Conservation (phyloP, 441 rosid genomes). For the Daphne laureola region DNA sequence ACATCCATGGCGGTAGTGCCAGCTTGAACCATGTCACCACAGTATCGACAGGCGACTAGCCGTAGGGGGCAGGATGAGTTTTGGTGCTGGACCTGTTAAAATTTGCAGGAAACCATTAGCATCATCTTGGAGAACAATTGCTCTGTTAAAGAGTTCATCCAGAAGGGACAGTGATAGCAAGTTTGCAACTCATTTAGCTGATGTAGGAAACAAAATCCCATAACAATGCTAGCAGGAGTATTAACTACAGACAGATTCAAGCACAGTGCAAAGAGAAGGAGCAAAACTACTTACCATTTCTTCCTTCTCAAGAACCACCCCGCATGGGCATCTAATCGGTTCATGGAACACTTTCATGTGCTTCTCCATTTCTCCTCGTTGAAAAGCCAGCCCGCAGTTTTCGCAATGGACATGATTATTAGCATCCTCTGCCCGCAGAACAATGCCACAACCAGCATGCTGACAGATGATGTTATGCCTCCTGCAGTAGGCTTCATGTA, state of each 20-base stretch:
- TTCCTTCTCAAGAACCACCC: constrained; percentile 71
- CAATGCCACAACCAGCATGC: constrained; percentile 65
- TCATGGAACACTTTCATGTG: constrained; percentile 90
- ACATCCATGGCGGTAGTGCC: constrained; percentile 64
- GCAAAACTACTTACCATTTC: constrained; percentile 49
- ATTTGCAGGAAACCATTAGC: not conserved
- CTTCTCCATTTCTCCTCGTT: constrained; percentile 76
- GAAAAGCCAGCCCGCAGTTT: constrained; percentile 79
- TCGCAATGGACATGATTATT: constrained; percentile 64
- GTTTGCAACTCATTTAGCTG: not conserved
- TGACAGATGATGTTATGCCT: constrained; percentile 76
- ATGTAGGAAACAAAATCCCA: not conserved
- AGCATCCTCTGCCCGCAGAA: constrained; percentile 72
- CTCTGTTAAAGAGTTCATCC: too few relatives aligned
- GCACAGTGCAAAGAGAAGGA: not conserved
- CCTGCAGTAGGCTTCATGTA: constrained; percentile 82
- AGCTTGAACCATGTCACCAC: constrained; percentile 94
- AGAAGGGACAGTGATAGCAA: not conserved
- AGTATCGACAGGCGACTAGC: constrained; percentile 64
- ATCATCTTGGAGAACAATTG: too few relatives aligned
- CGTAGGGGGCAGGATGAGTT: constrained; percentile 60
- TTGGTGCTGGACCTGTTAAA: constrained; percentile 74
- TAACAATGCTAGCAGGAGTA: too few relatives aligned
- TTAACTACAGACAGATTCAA: not conserved
- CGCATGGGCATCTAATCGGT: constrained; percentile 73